Evolutionary conservation across 2,329 filamentous ascomycete species (phyloP).

Genomic region (Nemania abortiva): DNA sequence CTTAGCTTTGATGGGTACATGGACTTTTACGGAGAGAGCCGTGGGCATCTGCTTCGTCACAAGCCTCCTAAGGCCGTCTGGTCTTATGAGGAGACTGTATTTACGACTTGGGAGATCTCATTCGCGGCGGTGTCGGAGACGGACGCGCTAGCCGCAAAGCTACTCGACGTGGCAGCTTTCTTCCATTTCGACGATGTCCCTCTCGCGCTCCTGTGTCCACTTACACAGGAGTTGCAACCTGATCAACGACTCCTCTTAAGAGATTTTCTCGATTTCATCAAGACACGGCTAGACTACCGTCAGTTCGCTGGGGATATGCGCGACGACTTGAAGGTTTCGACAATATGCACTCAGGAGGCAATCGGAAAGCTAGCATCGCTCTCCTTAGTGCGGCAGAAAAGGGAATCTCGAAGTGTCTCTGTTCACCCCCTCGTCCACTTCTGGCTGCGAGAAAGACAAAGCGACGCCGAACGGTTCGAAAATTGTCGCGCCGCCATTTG

Average conservation of each 20-base stretch:
- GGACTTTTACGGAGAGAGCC: not conserved
- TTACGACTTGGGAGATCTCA: not conserved
- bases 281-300: not conserved
- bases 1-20: not conserved
- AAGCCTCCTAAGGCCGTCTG: not conserved
- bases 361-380: not conserved
- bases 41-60: not conserved
- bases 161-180: not conserved
- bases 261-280: not conserved
- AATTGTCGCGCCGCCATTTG: not conserved
- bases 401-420: not conserved
- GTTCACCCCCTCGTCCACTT: not conserved
- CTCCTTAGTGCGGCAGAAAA: not conserved
- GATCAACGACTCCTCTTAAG: not conserved
- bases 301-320: not conserved
- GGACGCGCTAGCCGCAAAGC: not conserved
- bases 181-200: conserved; percentile 1
- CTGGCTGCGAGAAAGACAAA: not conserved
- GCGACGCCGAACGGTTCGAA: not conserved
- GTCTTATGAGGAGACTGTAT: not conserved
- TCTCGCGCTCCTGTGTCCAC: not conserved
- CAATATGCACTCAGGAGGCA: not conserved
- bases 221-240: not conserved
- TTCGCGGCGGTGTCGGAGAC: not conserved
- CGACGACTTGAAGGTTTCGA: not conserved